A percentile compares a stretch with the other conserved stretches of the same genome.
These are phyloP conservation scores for Aspergillus japonicus DNA, from an alignment of 2,329 filamentous ascomycete genomes.

Conservation along the genomic window DNA sequence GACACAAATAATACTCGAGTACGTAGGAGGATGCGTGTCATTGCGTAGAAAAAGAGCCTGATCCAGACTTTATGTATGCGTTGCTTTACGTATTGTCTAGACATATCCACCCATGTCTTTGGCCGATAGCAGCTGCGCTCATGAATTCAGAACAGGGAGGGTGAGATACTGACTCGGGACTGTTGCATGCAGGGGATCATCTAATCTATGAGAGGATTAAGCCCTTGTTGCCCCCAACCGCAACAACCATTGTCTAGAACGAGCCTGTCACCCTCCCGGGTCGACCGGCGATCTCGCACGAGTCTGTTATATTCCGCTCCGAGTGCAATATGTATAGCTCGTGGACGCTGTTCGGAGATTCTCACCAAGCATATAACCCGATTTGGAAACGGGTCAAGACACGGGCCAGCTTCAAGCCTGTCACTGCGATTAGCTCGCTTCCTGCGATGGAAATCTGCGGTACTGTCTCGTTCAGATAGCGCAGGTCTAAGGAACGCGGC, in stretches of 20 bases:
- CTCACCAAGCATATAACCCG: neutral
- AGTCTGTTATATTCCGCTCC: too few species aligned
- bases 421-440: constrained; percentile 5
- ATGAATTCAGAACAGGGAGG: too few species aligned
- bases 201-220: neutral
- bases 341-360: neutral
- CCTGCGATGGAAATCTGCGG: neutral
- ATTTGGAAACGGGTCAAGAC: neutral
- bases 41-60: neutral
- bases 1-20: neutral
- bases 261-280: too few species aligned
- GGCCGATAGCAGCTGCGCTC: neutral
- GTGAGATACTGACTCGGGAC: neutral
- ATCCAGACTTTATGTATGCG: neutral
- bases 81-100: neutral
- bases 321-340: too few species aligned
- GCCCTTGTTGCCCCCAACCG: too few species aligned
- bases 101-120: neutral
- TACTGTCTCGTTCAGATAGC: constrained; percentile 1
- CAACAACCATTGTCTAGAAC: too few species aligned
- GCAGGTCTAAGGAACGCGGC: neutral
- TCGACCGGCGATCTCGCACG: too few species aligned
- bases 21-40: neutral
- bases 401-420: neutral
- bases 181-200: neutral